Base-by-base conservation (phyloP, 1,139 yeast genomes). In the Suhomyces bolitotheri region DNA sequence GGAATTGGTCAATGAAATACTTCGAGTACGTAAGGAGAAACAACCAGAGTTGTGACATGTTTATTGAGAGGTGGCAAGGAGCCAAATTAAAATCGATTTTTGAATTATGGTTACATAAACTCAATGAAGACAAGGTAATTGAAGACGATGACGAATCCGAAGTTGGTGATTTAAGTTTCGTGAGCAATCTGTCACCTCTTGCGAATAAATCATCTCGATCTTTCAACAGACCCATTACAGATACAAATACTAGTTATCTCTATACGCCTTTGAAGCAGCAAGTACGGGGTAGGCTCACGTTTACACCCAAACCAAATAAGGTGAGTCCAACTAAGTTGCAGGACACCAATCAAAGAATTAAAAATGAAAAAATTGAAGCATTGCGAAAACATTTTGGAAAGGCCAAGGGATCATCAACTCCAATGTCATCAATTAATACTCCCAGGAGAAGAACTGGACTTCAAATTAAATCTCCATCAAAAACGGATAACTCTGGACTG, bases 271-370 rank as follows among this genome's bases (percentile, higher is more conserved):
- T 68, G 15, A 65, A 66, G 33, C 53, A 50, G 39, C 59, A 56
- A 22, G 47, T 47, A 7, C 34, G 45, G 3, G 27, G 31, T 1
- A 24, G 34, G 3, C 20, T 34, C 7, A 38, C 41, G 4, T 45
- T 46, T 3, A 47, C 59, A 6, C 68, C 70, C 5, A 42, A 40
- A 15, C 38, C 47, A 3, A 44, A 48, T 9, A 49, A 58, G 24
- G 44, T 56, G 3, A 67, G 74, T 47, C 74, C 75, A 1, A 54
- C 68, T 1, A 60, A 64, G 33, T 47, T 68, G 11, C 71, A 66
- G 38, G 71, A 64, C 40, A 68, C 75, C 0, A 64, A 70, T 17
- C 58, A 60, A 27, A 46, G 70, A 32, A 46, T 68, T 43, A 59
- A 58, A 29, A 53, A 53, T 22, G 70, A 67, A 40, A 52, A 58